Evolutionary conservation across 169 alveolate genomes (phyloP).

Genomic region (Condylostoma magnum): DNA sequence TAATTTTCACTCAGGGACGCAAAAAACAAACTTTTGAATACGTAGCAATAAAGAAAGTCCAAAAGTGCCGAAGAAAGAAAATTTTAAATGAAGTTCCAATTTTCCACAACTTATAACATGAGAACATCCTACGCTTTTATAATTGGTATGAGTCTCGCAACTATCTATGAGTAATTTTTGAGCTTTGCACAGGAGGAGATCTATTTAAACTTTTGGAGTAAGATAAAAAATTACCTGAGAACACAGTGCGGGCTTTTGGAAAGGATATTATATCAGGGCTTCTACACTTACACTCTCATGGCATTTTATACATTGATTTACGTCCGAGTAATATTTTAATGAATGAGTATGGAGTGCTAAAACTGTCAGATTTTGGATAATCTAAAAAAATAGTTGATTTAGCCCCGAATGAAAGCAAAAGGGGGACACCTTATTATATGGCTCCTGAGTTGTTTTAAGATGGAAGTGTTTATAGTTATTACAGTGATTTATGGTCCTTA

Average conservation of each 20-base stretch:
- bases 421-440: slow-evolving; percentile 85
- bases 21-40: slow-evolving; percentile 75
- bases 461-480: slow-evolving; percentile 80
- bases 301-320: slow-evolving; percentile 83
- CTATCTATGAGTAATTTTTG: slow-evolving; percentile 87
- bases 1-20: too few relatives aligned
- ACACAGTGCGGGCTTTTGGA: slow-evolving; percentile 59
- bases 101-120: slow-evolving; percentile 30
- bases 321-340: slow-evolving; percentile 87
- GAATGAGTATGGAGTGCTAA: slow-evolving; percentile 82
- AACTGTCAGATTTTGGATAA: slow-evolving; percentile 83
- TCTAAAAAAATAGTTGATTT: slow-evolving; percentile 61
- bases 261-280: slow-evolving; percentile 76
- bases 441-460: slow-evolving; percentile 87
- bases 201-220: slow-evolving; percentile 71
- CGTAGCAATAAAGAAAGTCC: slow-evolving; percentile 81
- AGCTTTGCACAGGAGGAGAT: slow-evolving; percentile 90
- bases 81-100: slow-evolving; percentile 61
- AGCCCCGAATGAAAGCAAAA: slow-evolving; percentile 42
- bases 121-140: slow-evolving; percentile 66
- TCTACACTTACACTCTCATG: slow-evolving; percentile 71
- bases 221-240: slow-evolving; percentile 69
- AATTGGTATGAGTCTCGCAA: slow-evolving; percentile 86
- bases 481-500: slow-evolving; percentile 82
- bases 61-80: slow-evolving; percentile 67